These are phyloP conservation scores for Lanmaoa rubissima DNA, from an alignment of 768 basidiomycete species.

Conservation along the genomic window DNA sequence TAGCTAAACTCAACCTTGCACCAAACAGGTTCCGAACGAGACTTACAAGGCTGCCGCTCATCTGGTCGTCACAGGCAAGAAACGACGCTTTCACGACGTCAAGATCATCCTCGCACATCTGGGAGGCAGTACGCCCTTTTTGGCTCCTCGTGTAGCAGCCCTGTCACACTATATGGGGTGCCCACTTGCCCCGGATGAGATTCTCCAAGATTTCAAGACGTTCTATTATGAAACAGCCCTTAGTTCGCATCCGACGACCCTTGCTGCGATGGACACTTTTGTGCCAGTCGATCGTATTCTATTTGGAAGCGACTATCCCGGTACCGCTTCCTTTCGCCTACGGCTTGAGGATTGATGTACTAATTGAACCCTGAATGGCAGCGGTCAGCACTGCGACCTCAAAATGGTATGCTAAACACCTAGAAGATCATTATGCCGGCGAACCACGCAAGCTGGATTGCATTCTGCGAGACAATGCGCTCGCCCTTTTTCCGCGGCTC, in stretches of 20 bases:
- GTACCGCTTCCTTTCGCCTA: conserved; percentile 35
- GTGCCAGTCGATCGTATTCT: conserved; percentile 51
- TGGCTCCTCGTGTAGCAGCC: conserved; percentile 68
- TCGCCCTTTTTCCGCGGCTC: conserved; percentile 49
- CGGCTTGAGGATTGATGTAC: background rate
- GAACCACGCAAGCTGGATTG: conserved; percentile 40
- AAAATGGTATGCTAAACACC: conserved; percentile 58
- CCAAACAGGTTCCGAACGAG: conserved; percentile 68
- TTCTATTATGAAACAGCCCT: conserved; percentile 79
- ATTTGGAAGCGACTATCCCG: conserved; percentile 78
- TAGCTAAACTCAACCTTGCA: conserved; percentile 4
- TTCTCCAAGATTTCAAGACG: conserved; percentile 62
- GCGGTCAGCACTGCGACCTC: conserved; percentile 58
- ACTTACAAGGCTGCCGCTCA: conserved; percentile 81
- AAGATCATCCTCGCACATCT: conserved; percentile 72
- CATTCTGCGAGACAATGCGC: conserved; percentile 51
- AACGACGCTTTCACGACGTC: conserved; percentile 56
- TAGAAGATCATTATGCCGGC: conserved; percentile 46
- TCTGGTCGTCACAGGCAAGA: conserved; percentile 69
- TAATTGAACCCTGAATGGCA: conserved; percentile 25
- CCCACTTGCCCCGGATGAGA: conserved; percentile 57
- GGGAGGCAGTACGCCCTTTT: conserved; percentile 64
- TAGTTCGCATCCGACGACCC: conserved; percentile 51
- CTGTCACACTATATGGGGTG: conserved; percentile 73
- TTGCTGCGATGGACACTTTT: conserved; percentile 51